Evolutionary conservation across 2,329 filamentous ascomycete species (phyloP).

Genomic region (Cladophialophora psammophila): DNA sequence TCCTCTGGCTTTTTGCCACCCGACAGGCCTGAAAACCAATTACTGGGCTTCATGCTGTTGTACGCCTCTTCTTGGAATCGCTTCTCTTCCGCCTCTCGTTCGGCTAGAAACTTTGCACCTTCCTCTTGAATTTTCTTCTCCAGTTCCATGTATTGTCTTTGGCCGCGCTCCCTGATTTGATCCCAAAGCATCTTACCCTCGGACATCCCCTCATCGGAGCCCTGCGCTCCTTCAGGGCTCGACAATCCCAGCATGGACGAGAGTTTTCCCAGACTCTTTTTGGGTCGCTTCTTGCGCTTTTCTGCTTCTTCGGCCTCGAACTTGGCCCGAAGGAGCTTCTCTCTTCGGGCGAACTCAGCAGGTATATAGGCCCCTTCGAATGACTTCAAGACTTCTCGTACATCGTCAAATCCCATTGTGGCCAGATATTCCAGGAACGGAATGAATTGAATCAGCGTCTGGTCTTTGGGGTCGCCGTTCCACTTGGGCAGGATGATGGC

Average conservation of each 20-base stretch:
- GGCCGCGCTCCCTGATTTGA: constrained; percentile 87
- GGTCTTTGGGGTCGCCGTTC: constrained; percentile 83
- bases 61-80: constrained; percentile 88
- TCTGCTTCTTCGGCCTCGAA: constrained; percentile 72
- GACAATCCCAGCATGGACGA: constrained; percentile 76
- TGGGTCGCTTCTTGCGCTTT: constrained; percentile 69
- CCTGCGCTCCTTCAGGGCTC: constrained; percentile 67
- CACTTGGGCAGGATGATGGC: constrained; percentile 90
- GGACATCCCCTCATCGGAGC: constrained; percentile 58
- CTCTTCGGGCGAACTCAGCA: constrained; percentile 84
- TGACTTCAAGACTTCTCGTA: constrained; percentile 83
- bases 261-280: constrained; percentile 70
- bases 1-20: constrained; percentile 48
- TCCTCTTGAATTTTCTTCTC: constrained; percentile 93
- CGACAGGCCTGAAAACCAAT: constrained; percentile 64
- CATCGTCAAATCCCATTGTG: constrained; percentile 89
- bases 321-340: constrained; percentile 82
- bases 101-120: constrained; percentile 93
- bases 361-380: constrained; percentile 91
- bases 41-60: constrained; percentile 84
- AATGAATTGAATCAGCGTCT: constrained; percentile 84
- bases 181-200: constrained; percentile 98
- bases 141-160: constrained; percentile 85
- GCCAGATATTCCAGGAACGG: constrained; percentile 98
- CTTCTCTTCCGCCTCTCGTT: constrained; percentile 87